Conservation (phyloP, 2,329 filamentous ascomycete genomes). For the Alternaria burnsii region DNA sequence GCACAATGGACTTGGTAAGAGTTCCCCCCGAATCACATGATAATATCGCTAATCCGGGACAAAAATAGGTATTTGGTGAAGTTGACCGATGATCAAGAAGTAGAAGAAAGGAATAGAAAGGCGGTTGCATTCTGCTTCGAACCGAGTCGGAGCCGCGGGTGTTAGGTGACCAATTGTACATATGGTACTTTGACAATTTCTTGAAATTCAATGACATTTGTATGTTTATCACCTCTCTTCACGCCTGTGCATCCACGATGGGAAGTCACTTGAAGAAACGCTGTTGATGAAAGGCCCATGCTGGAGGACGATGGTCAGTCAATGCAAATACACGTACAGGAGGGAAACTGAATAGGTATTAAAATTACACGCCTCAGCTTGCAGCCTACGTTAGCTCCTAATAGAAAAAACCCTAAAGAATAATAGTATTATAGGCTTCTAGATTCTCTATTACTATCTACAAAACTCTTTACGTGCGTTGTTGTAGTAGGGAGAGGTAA, state of each 20-base stretch:
- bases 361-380: too few relatives aligned
- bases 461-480: too few relatives aligned
- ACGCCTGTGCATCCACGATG: not conserved
- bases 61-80: conserved; percentile 42
- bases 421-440: too few relatives aligned
- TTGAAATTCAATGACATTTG: conserved; percentile 30
- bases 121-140: not conserved
- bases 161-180: conserved; percentile 30
- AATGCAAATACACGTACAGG: too few relatives aligned
- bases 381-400: too few relatives aligned
- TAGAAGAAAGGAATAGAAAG: not conserved
- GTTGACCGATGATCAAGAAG: conserved; percentile 25
- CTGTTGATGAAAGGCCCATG: not conserved
- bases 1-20: conserved; percentile 54
- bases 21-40: too few relatives aligned
- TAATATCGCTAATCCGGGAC: too few relatives aligned
- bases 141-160: not conserved
- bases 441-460: too few relatives aligned
- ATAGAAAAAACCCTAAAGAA: too few relatives aligned
- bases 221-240: conserved; percentile 13
- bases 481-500: too few relatives aligned
- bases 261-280: not conserved
- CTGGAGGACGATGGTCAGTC: too few relatives aligned
- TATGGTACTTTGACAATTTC: conserved; percentile 36
- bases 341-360: too few relatives aligned